Base-by-base conservation (phyloP, 805 yeast species). In the Kuraishia hungarica region DNA sequence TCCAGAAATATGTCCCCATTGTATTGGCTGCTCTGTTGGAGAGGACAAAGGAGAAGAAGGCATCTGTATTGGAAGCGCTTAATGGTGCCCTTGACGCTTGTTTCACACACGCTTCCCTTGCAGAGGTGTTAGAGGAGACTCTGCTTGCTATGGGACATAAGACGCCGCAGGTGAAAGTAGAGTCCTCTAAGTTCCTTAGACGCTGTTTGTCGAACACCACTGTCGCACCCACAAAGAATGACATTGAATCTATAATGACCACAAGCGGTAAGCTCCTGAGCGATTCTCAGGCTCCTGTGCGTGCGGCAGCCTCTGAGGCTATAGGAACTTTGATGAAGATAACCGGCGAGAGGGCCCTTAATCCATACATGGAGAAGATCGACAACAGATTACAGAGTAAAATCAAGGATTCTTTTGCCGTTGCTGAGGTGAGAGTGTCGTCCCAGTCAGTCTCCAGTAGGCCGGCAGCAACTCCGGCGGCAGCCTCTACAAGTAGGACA, bases 21-120 rank as follows among this genome's bases (percentile, higher is more conserved):
- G 77, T 89, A 1, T 72, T 89, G 24, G 68, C 71, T 2, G 84
- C 94, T 0, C 68, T 88, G 56, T 69, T 94, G 49, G 97, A 90
- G 60, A 78, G 97, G 61, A 81, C 89, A 15, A 92, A 90, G 64
- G 99, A 94, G 67, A 91, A 88, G 73, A 93, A 93, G 64, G 84
- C 80, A 24, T 73, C 85, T 2, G 94, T 90, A 0, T 73, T 87
- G 1, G 91, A 85, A 23, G 86, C 94, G 0, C 72, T 93, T n/a
- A 73, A 76, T 20, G 70, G 67, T 24, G 85, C 93, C 0, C 72
- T 92, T 53, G 87, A 85, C 66, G 79, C 87, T 0, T 75, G 87
- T 2, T 87, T 84, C 60, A 63, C 63, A 39, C 71, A 72, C 57
- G 73, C 84, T 11, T 76, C 82, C 0, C 72, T 81, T 22, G 63